Conservation (phyloP, 345 rosid genomes). For the Aquilaria malaccensis region DNA sequence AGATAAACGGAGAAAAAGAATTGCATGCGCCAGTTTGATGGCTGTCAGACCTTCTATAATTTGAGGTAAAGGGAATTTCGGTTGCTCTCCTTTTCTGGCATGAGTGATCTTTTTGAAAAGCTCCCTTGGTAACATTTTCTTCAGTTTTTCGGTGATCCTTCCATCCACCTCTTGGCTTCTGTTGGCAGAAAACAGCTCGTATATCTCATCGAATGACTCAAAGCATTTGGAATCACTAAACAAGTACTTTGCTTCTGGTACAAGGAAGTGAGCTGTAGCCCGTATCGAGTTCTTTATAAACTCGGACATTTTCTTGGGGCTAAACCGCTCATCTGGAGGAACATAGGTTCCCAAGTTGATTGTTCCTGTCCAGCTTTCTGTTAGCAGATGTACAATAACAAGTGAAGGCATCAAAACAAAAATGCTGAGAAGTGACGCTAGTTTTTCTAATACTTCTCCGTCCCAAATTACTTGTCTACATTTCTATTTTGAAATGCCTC, state of each 20-base stretch:
- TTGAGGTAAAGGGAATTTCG: not conserved
- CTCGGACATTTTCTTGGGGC: constrained; percentile 42
- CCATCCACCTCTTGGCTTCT: constrained; percentile 17
- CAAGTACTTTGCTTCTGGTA: constrained; percentile 33
- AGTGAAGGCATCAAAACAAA: no score
- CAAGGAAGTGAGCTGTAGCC: constrained; percentile 31
- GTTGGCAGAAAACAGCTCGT: constrained; percentile 27
- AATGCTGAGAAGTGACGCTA: no score
- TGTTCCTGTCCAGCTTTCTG: constrained; percentile 8
- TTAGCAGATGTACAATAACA: no score
- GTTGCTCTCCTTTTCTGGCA: not conserved
- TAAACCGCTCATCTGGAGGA: constrained; percentile 56
- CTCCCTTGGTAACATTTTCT: constrained; percentile 27
- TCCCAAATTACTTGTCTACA: no score
- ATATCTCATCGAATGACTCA: constrained; percentile 44
- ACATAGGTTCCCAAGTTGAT: constrained; percentile 36
- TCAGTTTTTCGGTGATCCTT: constrained; percentile 21
- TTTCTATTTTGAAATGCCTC: no score
- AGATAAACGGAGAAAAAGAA: not conserved
- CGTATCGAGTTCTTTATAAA: constrained; percentile 31
- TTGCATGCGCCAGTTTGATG: not conserved
- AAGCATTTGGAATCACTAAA: constrained; percentile 24
- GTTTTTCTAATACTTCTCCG: no score
- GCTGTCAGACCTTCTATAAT: not conserved
- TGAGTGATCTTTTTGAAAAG: constrained; percentile 17